A percentile compares a stretch with the other conserved stretches of the same genome.
These are phyloP conservation scores for Epichloe hybrida DNA, from an alignment of 2,329 filamentous ascomycete genomes.

Conservation along the genomic window DNA sequence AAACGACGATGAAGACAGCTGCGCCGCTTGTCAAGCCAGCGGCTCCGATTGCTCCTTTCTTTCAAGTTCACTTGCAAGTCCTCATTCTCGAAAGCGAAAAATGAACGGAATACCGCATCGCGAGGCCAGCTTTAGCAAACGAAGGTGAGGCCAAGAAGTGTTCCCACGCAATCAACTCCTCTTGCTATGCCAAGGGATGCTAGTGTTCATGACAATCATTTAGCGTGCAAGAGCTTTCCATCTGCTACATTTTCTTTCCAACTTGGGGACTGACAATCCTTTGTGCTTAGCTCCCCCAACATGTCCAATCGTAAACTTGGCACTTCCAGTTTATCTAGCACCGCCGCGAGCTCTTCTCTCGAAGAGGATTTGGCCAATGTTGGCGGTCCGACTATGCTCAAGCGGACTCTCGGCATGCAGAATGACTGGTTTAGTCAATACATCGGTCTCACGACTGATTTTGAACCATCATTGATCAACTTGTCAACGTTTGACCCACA, in stretches of 20 bases:
- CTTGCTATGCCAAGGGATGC: background rate
- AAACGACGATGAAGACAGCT: constrained; percentile 58
- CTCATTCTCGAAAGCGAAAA: constrained; percentile 69
- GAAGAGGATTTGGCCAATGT: constrained; percentile 63
- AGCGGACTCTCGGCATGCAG: constrained; percentile 62
- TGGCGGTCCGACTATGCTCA: constrained; percentile 50
- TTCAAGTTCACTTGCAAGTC: constrained; percentile 37
- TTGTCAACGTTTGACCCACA: constrained; percentile 68
- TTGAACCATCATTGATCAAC: constrained; percentile 72
- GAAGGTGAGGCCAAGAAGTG: constrained; percentile 44
- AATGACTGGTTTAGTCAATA: constrained; percentile 69
- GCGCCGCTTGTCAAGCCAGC: constrained; percentile 65
- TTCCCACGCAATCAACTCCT: background rate
- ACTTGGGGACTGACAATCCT: background rate
- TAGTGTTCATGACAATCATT: background rate
- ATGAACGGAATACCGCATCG: constrained; percentile 49
- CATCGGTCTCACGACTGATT: constrained; percentile 70
- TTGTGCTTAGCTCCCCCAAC: constrained; percentile 38
- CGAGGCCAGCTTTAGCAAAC: constrained; percentile 44
- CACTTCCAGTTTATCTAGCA: constrained; percentile 47
- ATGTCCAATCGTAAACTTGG: constrained; percentile 37
- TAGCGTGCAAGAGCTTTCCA: background rate
- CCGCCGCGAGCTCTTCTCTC: constrained; percentile 46
- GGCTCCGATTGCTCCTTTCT: constrained; percentile 68
- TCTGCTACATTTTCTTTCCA: background rate